Conservation (phyloP, 2,329 filamentous ascomycete genomes). For the Lachnellula willkommii region DNA sequence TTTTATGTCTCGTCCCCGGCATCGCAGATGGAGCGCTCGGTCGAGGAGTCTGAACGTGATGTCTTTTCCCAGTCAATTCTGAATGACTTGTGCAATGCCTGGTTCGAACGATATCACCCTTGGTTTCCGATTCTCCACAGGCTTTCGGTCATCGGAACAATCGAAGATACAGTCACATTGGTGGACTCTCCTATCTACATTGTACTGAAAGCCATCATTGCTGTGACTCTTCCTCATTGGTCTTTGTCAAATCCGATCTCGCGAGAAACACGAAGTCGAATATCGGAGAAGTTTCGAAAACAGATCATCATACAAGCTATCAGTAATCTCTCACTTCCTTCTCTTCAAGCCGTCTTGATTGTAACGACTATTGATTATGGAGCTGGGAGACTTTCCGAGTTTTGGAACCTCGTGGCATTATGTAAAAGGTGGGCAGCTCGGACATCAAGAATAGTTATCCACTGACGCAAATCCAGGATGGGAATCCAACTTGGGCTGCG, state of each 20-base stretch:
- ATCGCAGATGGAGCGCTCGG: slow-evolving; percentile 6
- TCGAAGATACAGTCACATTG: slow-evolving; percentile 3
- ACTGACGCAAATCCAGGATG: slow-evolving; percentile 20
- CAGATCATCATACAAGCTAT: slow-evolving; percentile 29
- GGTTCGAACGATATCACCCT: slow-evolving; percentile 35
- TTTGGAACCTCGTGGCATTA: slow-evolving; percentile 33
- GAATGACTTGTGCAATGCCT: slow-evolving; percentile 26
- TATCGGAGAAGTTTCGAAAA: slow-evolving; percentile 25
- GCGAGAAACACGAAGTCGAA: slow-evolving; percentile 18
- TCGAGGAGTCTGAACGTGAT: slow-evolving; percentile 4
- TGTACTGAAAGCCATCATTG: slow-evolving; percentile 30
- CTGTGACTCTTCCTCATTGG: slow-evolving; percentile 28
- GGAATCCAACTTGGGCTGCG: slow-evolving; percentile 28
- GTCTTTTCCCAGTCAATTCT: slow-evolving; percentile 14
- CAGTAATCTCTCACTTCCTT: slow-evolving; percentile 26
- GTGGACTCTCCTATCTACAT: slow-evolving; percentile 21
- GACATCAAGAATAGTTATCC: neutral
- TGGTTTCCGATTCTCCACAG: slow-evolving; percentile 34
- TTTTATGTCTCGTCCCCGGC: neutral
- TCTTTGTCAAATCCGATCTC: slow-evolving; percentile 21
- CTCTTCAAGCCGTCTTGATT: slow-evolving; percentile 32
- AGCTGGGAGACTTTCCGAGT: slow-evolving; percentile 29
- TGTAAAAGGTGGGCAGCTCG: slow-evolving; percentile 24
- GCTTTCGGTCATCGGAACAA: slow-evolving; percentile 7
- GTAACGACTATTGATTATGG: slow-evolving; percentile 30